A percentile compares a stretch with the other conserved stretches of the same genome.
Conservation (phyloP, 106 monocot species). For the Narthecium ossifragum region DNA sequence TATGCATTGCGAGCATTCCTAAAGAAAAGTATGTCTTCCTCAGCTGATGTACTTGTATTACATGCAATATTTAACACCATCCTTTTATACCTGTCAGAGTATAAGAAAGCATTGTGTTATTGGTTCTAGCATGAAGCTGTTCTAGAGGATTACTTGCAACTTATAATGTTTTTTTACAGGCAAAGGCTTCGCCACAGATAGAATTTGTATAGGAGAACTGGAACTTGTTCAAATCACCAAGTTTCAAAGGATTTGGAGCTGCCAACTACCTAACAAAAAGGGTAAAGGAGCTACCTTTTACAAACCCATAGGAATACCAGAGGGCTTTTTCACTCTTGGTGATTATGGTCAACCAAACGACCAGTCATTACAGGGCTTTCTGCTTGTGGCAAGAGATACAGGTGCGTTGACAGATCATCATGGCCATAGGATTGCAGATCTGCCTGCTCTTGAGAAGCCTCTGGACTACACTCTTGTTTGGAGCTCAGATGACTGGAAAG, state of each 20-base stretch:
- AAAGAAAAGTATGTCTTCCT: neutral
- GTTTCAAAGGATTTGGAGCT: constrained; percentile 76
- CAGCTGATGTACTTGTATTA: neutral
- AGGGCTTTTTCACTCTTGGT: constrained; percentile 76
- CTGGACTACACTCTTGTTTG: constrained; percentile 72
- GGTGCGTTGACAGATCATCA: neutral
- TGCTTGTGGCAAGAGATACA: constrained; percentile 67
- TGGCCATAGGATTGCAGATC: neutral
- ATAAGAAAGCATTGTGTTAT: neutral
- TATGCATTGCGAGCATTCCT: no score
- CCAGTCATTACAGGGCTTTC: constrained; percentile 59
- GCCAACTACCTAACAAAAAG: constrained; percentile 10
- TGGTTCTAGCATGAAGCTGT: neutral
- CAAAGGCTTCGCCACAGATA: constrained; percentile 62
- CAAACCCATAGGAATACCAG: constrained; percentile 54
- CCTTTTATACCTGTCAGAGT: neutral
- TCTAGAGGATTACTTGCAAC: neutral
- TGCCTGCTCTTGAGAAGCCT: constrained; percentile 67
- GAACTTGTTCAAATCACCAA: constrained; percentile 61
- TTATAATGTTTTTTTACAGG: constrained; percentile 29
- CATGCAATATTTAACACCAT: neutral
- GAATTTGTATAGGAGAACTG: constrained; percentile 78
- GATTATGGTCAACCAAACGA: constrained; percentile 69
- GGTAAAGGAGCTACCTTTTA: constrained; percentile 66
- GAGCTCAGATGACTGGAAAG: constrained; percentile 36